Percentiles rank a stretch among this genome's conserved stretches.
phyloP scores from a whole-genome alignment of 345 rosid species.

The Cardamine occulta region DNA sequence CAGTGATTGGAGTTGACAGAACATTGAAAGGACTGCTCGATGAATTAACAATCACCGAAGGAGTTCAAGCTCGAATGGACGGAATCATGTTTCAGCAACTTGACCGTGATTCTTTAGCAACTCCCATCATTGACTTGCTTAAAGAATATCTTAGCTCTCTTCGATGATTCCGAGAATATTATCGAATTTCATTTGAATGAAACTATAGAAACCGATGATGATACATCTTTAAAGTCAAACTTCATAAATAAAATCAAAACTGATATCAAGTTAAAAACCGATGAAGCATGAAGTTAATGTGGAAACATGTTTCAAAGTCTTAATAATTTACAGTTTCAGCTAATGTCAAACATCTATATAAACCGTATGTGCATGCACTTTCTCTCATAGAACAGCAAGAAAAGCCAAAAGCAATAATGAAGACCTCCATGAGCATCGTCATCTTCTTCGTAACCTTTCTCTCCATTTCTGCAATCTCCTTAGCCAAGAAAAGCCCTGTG shows the following conservation, averaged over 20 bases:
- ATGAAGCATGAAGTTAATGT: constrained; percentile 24
- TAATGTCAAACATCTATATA: background rate
- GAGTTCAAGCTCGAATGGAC: constrained; percentile 93
- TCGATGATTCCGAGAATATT: constrained; percentile 40
- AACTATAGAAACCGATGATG: background rate
- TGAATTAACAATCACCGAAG: constrained; percentile 58
- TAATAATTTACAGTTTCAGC: constrained; percentile 18
- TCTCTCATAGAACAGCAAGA: constrained; percentile 3
- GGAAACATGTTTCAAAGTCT: constrained; percentile 20
- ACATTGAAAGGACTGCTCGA: constrained; percentile 62
- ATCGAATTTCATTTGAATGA: background rate
- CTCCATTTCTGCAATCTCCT: constrained; percentile 15
- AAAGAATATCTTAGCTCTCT: constrained; percentile 79
- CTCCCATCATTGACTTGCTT: constrained; percentile 62
- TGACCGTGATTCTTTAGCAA: constrained; percentile 55
- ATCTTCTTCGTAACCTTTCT: constrained; percentile 17
- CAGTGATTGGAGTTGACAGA: constrained; percentile 72
- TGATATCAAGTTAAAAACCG: constrained; percentile 8
- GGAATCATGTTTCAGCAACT: constrained; percentile 79
- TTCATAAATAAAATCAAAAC: background rate
- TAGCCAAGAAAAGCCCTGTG: background rate
- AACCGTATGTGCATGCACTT: background rate
- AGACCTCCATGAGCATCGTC: constrained; percentile 16
- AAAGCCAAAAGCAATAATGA: constrained; percentile 23
- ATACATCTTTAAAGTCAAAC: constrained; percentile 12